Conservation (phyloP, 495 filamentous ascomycete genomes). For the Aspergillus ostianus region DNA sequence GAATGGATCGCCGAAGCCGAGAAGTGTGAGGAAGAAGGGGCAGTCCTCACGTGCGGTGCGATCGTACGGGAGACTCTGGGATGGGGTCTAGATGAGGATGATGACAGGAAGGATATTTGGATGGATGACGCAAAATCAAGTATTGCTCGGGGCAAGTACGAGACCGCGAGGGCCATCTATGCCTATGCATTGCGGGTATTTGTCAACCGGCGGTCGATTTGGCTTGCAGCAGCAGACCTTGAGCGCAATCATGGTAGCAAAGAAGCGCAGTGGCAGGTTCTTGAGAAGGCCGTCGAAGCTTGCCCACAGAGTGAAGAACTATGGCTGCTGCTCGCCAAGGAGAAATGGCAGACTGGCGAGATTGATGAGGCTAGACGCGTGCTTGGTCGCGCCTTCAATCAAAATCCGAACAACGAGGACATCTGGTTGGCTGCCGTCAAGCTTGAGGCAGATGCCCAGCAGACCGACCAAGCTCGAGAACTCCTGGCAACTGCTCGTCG, state of each 20-base stretch:
- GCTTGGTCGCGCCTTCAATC: conserved; percentile 82
- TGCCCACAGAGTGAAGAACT: conserved; percentile 86
- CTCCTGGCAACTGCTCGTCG: conserved; percentile 77
- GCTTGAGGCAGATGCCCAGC: conserved; percentile 81
- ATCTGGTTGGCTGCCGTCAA: conserved; percentile 96
- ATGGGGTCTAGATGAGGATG: conserved; percentile 92
- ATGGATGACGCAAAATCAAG: conserved; percentile 84
- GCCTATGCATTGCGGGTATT: conserved; percentile 88
- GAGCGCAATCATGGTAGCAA: conserved; percentile 87
- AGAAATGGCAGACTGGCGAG: conserved; percentile 84
- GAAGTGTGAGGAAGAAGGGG: conserved; percentile 90
- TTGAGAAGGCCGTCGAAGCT: conserved; percentile 92
- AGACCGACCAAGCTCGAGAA: conserved; percentile 75
- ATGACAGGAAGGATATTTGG: conserved; percentile 93
- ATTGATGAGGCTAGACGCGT: conserved; percentile 81
- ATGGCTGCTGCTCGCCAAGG: conserved; percentile 94
- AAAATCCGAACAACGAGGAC: conserved; percentile 93
- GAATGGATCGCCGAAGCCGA: conserved; percentile 97
- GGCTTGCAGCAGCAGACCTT: conserved; percentile 86
- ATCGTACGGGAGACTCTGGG: conserved; percentile 94
- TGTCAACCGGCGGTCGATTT: conserved; percentile 74
- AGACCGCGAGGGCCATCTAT: conserved; percentile 90
- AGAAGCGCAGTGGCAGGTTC: conserved; percentile 75
- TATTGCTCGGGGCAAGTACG: conserved; percentile 74
- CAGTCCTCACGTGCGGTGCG: conserved; percentile 76